Base-by-base conservation (phyloP, 148 eudicot genomes). In the Vaccinium corymbosum region DNA sequence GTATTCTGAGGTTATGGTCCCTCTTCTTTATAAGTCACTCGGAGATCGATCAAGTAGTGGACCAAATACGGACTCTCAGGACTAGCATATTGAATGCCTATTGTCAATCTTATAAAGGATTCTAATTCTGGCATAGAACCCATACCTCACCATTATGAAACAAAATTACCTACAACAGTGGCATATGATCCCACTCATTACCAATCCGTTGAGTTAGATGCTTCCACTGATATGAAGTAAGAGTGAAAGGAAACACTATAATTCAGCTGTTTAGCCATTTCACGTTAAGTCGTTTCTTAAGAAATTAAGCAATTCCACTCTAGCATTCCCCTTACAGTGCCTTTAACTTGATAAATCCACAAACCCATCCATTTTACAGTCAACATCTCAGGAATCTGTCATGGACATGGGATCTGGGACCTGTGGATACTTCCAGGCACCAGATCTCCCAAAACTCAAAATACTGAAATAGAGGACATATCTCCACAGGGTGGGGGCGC, bases 291-390 rank as follows among this genome's bases (percentile, higher is more conserved):
- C 46, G 0, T 42, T 42, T 42, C 46, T 42, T 42, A 42, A 42
- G 76, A 72, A 4, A 72, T 72, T 19, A 72, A 72, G 12, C n/a
- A 38, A 72, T 72, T 29, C 20, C 76, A 15, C 4, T 11, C 27
- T 10, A 76, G 55, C 6, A 3, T 75, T 46, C 79, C 53, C 53
- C 29, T 20, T 11, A 0, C 2, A 7, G 59, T 51, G 80, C 20
- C 80, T 77, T 77, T 77, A n/a, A 77, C 38, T 77, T 77, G 56
- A 77, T 22, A 51, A 19, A 77, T 51, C 61, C 29, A 77, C 80
- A 50, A 51, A 32, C 59, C 80, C 4, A 50, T 25, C 79, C 55
- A 49, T 27, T 75, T 50, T 50, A 48, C 6, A 50, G 10, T 77
- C 57, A 62, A 62, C 22, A 9, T 22, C 70, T 22, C 13, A 0